Conservation (phyloP, 495 filamentous ascomycete genomes). For the Penicillium lividum region DNA sequence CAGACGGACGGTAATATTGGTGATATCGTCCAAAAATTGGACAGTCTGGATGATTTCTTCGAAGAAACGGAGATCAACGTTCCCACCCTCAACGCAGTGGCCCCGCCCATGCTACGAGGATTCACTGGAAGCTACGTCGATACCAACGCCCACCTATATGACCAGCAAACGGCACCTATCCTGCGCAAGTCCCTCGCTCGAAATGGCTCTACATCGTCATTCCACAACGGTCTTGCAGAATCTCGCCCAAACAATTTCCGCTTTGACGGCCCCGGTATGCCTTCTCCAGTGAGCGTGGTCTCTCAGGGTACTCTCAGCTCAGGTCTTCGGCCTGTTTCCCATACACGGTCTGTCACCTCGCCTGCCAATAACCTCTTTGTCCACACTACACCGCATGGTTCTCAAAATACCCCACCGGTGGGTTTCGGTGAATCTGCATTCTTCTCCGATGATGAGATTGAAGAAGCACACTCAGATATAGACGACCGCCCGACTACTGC, state of each 20-base stretch:
- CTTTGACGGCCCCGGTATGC: slow-evolving; percentile 63
- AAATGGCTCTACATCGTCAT: slow-evolving; percentile 71
- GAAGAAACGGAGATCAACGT: slow-evolving; percentile 61
- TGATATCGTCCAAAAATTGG: slow-evolving; percentile 85
- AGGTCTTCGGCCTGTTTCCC: slow-evolving; percentile 55
- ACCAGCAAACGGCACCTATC: slow-evolving; percentile 91
- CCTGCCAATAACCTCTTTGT: slow-evolving; percentile 60
- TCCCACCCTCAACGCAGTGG: slow-evolving; percentile 42
- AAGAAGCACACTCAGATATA: slow-evolving; percentile 48
- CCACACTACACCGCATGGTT: slow-evolving; percentile 30
- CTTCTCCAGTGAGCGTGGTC: slow-evolving; percentile 41
- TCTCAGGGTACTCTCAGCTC: slow-evolving; percentile 25
- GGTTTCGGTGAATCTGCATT: slow-evolving; percentile 49
- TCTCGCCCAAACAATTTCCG: slow-evolving; percentile 56
- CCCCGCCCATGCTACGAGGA: slow-evolving; percentile 59
- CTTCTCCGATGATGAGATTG: slow-evolving; percentile 58
- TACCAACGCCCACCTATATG: slow-evolving; percentile 82
- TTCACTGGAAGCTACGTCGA: slow-evolving; percentile 69
- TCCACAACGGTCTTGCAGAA: slow-evolving; percentile 87
- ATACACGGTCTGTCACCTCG: slow-evolving; percentile 73
- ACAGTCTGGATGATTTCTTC: slow-evolving; percentile 95
- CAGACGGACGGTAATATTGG: slow-evolving; percentile 75
- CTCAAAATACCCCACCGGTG: slow-evolving; percentile 29
- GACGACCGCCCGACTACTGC: slow-evolving; percentile 51
- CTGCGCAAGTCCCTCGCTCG: slow-evolving; percentile 76